Base-by-base conservation (phyloP, 495 filamentous ascomycete genomes). In the Aspergillus bridgeri region DNA sequence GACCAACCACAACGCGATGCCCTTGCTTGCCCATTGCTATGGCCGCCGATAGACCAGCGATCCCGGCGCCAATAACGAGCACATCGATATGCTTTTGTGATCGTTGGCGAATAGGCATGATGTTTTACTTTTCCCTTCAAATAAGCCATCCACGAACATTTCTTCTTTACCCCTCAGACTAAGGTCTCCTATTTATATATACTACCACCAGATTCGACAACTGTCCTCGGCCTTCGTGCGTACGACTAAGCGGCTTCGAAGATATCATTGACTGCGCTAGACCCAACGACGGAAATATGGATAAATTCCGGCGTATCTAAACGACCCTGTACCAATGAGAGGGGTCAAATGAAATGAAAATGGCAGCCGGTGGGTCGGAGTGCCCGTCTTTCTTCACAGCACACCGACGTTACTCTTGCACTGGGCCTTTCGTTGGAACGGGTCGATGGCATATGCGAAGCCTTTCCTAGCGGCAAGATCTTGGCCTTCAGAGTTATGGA, bases 21-120 rank as follows among this genome's bases (percentile, higher is more conserved):
- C 69, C 69, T 25, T 67, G 61, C 42, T 67, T 69, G 20, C 68
- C 64, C 6, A 72, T 52, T 2, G 66, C 68, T 54, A 69, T 68
- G 1, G 71, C 69, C 0, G 68, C 65, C 0, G 64, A 63, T 17
- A 75, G 64, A 3, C 70, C 70, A 8, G 69, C 64, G 48, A 72
- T 67, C 0, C 70, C 69, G 2, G 69, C 71, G 2, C 70, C 65
- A 27, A 71, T 53, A 7, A 74, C 51, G 0, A 71, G 46, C 5
- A 74, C 57, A 19, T 65, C 48, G 3, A 71, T 51, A 24, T 60
- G 62, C 1, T 8, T 7, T 17, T 7, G 24, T 1, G 3, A 4
- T 7, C 17, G 8, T n/a, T 11, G 19, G 11, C 13, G 48, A 15
- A 29, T 50, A 1, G 48, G 17, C 48, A 50, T 50, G 7, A 9